Percentiles rank a stretch among this genome's conserved stretches.
Evolutionary conservation across 169 alveolate species (phyloP).

Genomic region (Sarcocystis neurona): DNA sequence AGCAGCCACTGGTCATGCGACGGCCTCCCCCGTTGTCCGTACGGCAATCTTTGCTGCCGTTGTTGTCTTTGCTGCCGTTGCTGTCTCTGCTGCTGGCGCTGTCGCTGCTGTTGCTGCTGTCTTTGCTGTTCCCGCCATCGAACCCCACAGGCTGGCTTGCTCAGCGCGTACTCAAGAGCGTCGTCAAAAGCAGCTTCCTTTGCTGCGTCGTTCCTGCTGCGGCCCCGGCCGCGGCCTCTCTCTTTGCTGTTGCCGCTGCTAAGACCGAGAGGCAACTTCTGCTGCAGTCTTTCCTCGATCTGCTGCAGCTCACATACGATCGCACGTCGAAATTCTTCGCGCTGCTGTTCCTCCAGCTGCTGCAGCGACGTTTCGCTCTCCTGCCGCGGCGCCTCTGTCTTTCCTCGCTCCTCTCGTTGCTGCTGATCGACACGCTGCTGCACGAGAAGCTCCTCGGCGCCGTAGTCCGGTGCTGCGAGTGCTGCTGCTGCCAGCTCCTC

Average conservation of each 20-base stretch:
- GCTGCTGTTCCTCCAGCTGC: not conserved
- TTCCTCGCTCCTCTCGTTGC: constrained; percentile 4
- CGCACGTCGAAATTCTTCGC: not conserved
- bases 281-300: constrained; percentile 3
- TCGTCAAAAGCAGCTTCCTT: constrained; percentile 14
- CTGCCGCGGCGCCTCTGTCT: not conserved
- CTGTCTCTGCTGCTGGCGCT: too few species aligned
- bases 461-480: too few species aligned
- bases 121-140: too few species aligned
- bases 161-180: constrained; percentile 1
- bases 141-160: too few species aligned
- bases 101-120: too few species aligned
- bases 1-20: not conserved
- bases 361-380: not conserved
- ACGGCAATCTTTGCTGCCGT: too few species aligned
- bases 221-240: too few species aligned
- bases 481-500: too few species aligned
- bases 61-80: too few species aligned
- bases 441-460: not conserved
- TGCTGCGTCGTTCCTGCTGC: not conserved
- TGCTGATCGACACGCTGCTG: not conserved
- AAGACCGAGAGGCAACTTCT: too few species aligned
- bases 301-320: not conserved
- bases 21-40: not conserved
- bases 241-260: too few species aligned